Base-by-base conservation (phyloP, 441 rosid genomes). In the Geranium incanum region DNA sequence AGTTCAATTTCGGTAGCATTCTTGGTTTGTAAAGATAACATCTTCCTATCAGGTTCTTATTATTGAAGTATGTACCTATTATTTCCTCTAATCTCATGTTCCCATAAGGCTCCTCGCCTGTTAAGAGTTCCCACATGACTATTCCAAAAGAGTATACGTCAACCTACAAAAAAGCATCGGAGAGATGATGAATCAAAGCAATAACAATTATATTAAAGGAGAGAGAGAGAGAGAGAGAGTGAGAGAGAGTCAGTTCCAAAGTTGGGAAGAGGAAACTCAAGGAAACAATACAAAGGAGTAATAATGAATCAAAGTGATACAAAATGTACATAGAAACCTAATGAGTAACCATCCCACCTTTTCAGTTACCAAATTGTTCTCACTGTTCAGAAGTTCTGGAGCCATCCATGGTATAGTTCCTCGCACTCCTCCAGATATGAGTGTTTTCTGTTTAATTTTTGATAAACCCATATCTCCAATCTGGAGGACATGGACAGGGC, bases 341-440 rank as follows among this genome's bases (percentile, higher is more conserved):
- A 39, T 18, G 12, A 70, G n/a, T 4, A 33, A 39, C 45, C 50
- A 52, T 68, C 71, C 7, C 59, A 81, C 83, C 85, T 81, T 84
- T 64, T 84, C 85, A 0, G 85, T 74, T 52, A 84, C 87, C 76
- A 76, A 73, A 66, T 62, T 72, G 67, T 69, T 77, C 19, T 74
- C 69, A 37, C 77, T 68, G 41, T 68, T 75, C 67, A 81, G 66
- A 28, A 83, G 84, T 52, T 79, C 86, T 0, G 86, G 84, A 67
- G 86, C 86, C 86, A 83, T 83, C 87, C 87, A 81, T 0, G 87
- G 83, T 39, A 84, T 68, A 15, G 87, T 81, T 70, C 85, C 87
- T 68, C 83, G 77, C 65, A 83, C 74, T 36, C 86, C 86, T 36
- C 86, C 84, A 5, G 84, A 81, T 71, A 83, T 70, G 5, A 79